Evolutionary conservation across 441 rosid species (phyloP).

Genomic region (Rhodomyrtus psidioides): DNA sequence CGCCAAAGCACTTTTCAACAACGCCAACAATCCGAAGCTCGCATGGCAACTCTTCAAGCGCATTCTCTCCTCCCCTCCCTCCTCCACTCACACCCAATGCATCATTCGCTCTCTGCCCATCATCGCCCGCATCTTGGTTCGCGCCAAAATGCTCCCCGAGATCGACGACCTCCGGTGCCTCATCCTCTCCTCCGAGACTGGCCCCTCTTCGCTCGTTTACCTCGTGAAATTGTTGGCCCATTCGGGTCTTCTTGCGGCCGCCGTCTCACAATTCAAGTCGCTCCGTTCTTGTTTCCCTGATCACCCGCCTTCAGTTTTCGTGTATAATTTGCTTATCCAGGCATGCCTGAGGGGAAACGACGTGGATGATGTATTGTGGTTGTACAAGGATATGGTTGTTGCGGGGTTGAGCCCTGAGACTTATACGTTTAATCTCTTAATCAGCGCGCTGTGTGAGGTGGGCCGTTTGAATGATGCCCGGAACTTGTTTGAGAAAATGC

Average conservation of each 20-base stretch:
- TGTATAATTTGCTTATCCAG: conserved; percentile 41
- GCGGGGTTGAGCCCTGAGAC: conserved; percentile 63
- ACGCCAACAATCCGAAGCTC: conserved; percentile 51
- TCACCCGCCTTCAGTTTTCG: conserved; percentile 29
- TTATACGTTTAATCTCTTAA: conserved; percentile 73
- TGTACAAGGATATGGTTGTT: conserved; percentile 68
- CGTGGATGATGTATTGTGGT: conserved; percentile 53
- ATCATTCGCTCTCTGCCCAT: conserved; percentile 32
- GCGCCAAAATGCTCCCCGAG: conserved; percentile 51
- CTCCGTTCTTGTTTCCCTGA: conserved; percentile 45
- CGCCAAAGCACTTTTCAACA: conserved; percentile 49
- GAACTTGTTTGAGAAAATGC: conserved; percentile 79
- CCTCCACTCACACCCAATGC: conserved; percentile 2
- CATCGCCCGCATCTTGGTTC: conserved; percentile 55
- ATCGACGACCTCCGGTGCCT: conserved; percentile 56
- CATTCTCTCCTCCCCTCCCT: conserved; percentile 33
- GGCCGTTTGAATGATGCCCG: conserved; percentile 67
- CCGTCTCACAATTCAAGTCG: conserved; percentile 50
- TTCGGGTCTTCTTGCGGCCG: conserved; percentile 35
- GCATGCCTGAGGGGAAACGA: conserved; percentile 31
- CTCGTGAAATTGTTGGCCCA: conserved; percentile 40
- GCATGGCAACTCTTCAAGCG: conserved; percentile 91
- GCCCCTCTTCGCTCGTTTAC: conserved; percentile 29
- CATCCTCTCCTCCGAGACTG: conserved; percentile 20
- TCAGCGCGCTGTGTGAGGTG: conserved; percentile 52